Base-by-base conservation (phyloP, 1,139 yeast genomes). In the Sugiyamaella neomexicana region DNA sequence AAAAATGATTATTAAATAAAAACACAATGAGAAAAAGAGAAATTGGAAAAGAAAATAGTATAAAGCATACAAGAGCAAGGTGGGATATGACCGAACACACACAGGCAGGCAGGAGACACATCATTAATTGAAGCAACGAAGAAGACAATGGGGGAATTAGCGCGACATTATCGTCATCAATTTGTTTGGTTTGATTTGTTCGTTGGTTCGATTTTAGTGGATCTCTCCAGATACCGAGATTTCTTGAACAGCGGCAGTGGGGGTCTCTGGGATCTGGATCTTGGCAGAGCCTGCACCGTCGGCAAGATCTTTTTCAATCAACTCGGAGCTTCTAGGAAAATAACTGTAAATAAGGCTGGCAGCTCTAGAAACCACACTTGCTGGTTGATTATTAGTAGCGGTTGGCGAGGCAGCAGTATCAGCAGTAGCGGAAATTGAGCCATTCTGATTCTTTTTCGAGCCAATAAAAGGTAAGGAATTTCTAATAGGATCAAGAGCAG, bases 401-500 rank as follows among this genome's bases (percentile, higher is more conserved):
- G 5, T 5, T 20, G 25, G 38, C 17, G 32, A 31, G 5, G 5
- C 3, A 13, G 9, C 25, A 12, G 31, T 9, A 27, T 27, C 31
- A 5, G 44, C 17, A 2, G 37, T 25, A 40, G 34, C 45, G 31
- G 34, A 5, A 15, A 40, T n/a, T n/a, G 15, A 29, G 4, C 17
- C 36, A 25, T 12, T 42, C 10, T 39, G 15, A 34, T 36, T 9
- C n/a, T 34, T 2, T 13, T 9, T 46, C 3, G 34, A 9, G 20
- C 36, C 29, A 15, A 37, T 7, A 27, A 20, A 46, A n/a, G 42
- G 25, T 7, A 46, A 46, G n/a, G 48, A 7, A 31, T 16, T 15
- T 31, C 47, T 27, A 38, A 37, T 38, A n/a, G 51, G 45, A 32
- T 34, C 23, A 25, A 17, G 47, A 27, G 54, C 58, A 47, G 55